A percentile compares a stretch with the other conserved stretches of the same genome.
These are phyloP conservation scores for Eremomyces bilateralis DNA, from an alignment of 495 filamentous ascomycete genomes.

Conservation along the genomic window DNA sequence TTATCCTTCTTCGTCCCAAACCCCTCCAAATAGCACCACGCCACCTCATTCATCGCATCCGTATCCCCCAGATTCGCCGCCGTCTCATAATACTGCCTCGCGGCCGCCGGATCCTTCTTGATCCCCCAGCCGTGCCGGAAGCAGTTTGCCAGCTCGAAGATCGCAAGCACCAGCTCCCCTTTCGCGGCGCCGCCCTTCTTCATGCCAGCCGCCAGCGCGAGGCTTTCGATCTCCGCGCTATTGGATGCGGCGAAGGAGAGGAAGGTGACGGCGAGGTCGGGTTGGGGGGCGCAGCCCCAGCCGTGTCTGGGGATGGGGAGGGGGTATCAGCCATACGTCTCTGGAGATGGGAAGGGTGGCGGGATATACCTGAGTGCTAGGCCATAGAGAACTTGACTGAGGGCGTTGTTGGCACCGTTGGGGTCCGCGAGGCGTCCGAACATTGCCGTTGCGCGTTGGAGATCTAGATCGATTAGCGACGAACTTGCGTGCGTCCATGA, in stretches of 20 bases:
- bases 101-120: slow-evolving; percentile 67
- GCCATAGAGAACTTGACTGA: slow-evolving; percentile 91
- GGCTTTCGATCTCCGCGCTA: slow-evolving; percentile 62
- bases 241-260: slow-evolving; percentile 81
- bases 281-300: slow-evolving; percentile 64
- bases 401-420: slow-evolving; percentile 66
- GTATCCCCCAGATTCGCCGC: slow-evolving; percentile 89
- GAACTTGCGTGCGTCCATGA: background rate
- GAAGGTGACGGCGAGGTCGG: slow-evolving; percentile 54
- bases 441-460: slow-evolving; percentile 58
- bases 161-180: slow-evolving; percentile 91
- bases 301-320: too few species aligned
- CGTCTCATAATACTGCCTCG: slow-evolving; percentile 88
- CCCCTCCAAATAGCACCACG: slow-evolving; percentile 88
- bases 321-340: too few species aligned
- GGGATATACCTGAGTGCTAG: slow-evolving; percentile 67
- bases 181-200: slow-evolving; percentile 91
- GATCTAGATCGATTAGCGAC: slow-evolving; percentile 14
- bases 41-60: slow-evolving; percentile 94
- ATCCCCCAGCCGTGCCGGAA: slow-evolving; percentile 96
- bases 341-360: too few species aligned
- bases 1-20: slow-evolving; percentile 94
- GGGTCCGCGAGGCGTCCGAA: slow-evolving; percentile 78
- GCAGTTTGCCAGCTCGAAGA: slow-evolving; percentile 87
- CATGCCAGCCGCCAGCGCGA: slow-evolving; percentile 62